Evolutionary conservation across 2,329 filamentous ascomycete genomes (phyloP).

Genomic region (Fusarium verticillioides): DNA sequence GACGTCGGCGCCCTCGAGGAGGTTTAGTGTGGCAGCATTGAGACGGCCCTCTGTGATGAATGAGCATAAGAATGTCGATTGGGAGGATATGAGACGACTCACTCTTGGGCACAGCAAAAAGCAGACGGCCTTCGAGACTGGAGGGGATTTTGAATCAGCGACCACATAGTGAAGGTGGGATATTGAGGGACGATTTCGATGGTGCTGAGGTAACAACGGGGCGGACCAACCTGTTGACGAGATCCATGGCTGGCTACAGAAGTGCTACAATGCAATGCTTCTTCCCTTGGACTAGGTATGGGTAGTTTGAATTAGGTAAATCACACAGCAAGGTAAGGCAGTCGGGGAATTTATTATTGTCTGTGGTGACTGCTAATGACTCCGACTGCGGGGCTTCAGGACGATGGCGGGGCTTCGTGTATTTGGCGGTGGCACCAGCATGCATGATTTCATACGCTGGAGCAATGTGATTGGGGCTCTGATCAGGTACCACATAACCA

Average conservation of each 20-base stretch:
- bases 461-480: slow-evolving; percentile 28
- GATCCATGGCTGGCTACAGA: slow-evolving; percentile 56
- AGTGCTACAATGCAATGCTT: slow-evolving; percentile 7
- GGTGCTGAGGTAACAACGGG: neutral
- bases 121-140: slow-evolving; percentile 89
- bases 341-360: slow-evolving; percentile 40
- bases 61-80: slow-evolving; percentile 19
- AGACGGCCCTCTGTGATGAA: slow-evolving; percentile 82
- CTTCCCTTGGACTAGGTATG: neutral
- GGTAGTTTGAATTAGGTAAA: slow-evolving; percentile 22
- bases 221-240: slow-evolving; percentile 62
- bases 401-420: slow-evolving; percentile 40
- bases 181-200: neutral
- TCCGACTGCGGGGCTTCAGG: slow-evolving; percentile 44
- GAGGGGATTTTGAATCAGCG: slow-evolving; percentile 29
- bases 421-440: slow-evolving; percentile 23
- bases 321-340: slow-evolving; percentile 9
- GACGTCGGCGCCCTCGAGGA: slow-evolving; percentile 93
- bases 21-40: slow-evolving; percentile 86
- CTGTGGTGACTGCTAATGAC: slow-evolving; percentile 39
- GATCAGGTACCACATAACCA: slow-evolving; percentile 27
- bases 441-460: neutral
- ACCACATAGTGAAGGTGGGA: slow-evolving; percentile 7
- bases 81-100: slow-evolving; percentile 55
- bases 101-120: slow-evolving; percentile 99